Conservation (phyloP, 208 protist species). For the Porcisia deanei region DNA sequence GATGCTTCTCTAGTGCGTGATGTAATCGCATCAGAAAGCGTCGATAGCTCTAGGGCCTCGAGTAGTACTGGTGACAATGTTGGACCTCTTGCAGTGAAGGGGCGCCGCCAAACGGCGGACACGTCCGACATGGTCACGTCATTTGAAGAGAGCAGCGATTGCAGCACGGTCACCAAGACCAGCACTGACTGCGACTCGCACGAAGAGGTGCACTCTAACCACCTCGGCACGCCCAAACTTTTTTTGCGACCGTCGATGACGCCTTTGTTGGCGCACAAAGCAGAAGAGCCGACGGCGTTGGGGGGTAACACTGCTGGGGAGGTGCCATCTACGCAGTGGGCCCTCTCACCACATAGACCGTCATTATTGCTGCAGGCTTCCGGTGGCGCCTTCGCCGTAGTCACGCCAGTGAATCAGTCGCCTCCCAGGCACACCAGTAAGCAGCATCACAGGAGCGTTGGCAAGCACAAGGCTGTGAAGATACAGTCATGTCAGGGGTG, state of each 20-base stretch:
- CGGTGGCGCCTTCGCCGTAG: background rate
- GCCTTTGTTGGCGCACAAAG: background rate
- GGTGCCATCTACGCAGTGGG: background rate
- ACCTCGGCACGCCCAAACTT: background rate
- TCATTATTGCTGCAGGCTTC: background rate
- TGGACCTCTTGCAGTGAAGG: conserved; percentile 30
- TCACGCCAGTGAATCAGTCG: background rate
- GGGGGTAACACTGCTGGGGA: background rate
- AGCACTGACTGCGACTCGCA: background rate
- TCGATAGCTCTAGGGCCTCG: background rate
- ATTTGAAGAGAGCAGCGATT: conserved; percentile 24
- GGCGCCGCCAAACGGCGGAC: conserved; percentile 36
- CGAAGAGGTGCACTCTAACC: conserved; percentile 3
- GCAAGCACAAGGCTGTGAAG: conserved; percentile 10
- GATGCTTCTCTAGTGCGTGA: conserved; percentile 17
- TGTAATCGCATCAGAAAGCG: background rate
- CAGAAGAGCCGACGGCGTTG: background rate
- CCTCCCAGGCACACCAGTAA: background rate
- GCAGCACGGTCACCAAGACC: background rate
- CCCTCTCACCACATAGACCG: background rate
- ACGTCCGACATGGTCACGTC: conserved; percentile 29
- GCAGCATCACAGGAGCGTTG: background rate
- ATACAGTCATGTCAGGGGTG: conserved; percentile 30
- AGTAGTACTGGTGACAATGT: background rate
- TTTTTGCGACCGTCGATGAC: background rate